Conservation (phyloP, 495 filamentous ascomycete genomes). For the Glutinoglossum americanum region DNA sequence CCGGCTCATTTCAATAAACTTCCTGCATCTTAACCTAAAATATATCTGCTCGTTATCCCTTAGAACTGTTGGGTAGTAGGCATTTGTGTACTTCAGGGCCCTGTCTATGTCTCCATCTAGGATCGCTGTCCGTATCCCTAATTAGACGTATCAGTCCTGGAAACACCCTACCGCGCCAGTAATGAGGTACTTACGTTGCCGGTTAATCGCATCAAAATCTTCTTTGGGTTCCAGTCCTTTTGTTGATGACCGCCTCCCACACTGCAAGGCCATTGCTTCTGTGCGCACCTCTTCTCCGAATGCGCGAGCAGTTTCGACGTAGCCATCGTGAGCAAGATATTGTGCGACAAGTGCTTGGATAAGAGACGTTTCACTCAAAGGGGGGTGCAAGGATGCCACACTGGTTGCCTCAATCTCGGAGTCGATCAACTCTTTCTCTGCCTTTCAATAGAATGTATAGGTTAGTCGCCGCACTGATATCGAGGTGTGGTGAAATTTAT, state of each 20-base stretch:
- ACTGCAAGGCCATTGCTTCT: slow-evolving; percentile 42
- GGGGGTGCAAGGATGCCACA: slow-evolving; percentile 36
- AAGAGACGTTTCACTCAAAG: slow-evolving; percentile 49
- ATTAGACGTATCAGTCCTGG: background rate
- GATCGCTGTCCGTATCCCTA: slow-evolving; percentile 73
- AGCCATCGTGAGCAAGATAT: slow-evolving; percentile 86
- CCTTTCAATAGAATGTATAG: slow-evolving; percentile 22
- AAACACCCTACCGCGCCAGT: background rate
- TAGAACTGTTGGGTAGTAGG: slow-evolving; percentile 63
- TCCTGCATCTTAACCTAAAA: slow-evolving; percentile 75
- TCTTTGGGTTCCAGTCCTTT: slow-evolving; percentile 55
- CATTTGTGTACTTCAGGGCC: slow-evolving; percentile 59
- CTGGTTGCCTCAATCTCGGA: slow-evolving; percentile 31
- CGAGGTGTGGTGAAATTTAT: background rate
- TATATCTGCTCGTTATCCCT: slow-evolving; percentile 70
- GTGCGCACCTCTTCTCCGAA: slow-evolving; percentile 67
- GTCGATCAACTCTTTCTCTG: slow-evolving; percentile 36
- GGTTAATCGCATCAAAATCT: slow-evolving; percentile 67
- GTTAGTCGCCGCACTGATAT: background rate
- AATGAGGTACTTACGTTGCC: slow-evolving; percentile 43
- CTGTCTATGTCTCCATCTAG: slow-evolving; percentile 85
- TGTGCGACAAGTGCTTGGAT: slow-evolving; percentile 71
- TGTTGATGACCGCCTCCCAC: slow-evolving; percentile 28
- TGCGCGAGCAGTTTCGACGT: slow-evolving; percentile 78
- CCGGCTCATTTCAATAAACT: slow-evolving; percentile 92